Evolutionary conservation across 331 rosid genomes (phyloP), one percentile per base, ranked within the genome.

Genomic region (Dryas integrifolia): DNA sequence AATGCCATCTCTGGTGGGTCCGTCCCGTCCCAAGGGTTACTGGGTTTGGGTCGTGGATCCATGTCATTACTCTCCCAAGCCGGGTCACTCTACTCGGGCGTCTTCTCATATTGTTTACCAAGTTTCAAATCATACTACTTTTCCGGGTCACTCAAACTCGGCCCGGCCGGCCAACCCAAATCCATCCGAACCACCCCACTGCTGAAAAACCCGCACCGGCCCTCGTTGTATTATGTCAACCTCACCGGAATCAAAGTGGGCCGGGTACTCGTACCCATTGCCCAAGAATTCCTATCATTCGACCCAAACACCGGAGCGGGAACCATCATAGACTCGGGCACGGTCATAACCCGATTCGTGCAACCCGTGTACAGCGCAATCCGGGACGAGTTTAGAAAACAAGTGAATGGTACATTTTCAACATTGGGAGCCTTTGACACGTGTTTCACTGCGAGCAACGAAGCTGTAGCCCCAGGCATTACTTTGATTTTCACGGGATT

Each of bases 1-100:
- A 80, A 67, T 46, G 55, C 88, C 18, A 35, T 85, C 50, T 30
- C 91, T 3, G 98, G 97, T 0, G 65, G 71, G 21, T 81, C 92
- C 0, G 35, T 89, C 35, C 98, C 98, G 0, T 86, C 96, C 38
- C 97, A 91, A 56, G 97, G 98, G 4, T 67, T 94, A 13, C 65
- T 94, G 83, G 98, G 98, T 26, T 21, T 94, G 78, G 98, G 98
- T 50, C 96, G 96, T 0, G 98, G 97, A 21, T 86, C 98, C 12
- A 67, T 89, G 73, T 94, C 96, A 0, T 38, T 94, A 1, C 70
- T 86, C 6, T 86, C 98, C 0, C 98, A 94, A 49, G 74, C 96
- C 18, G 90, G 87, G 7, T 12, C 92, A 10, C 81, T 82, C 50
- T 93, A 90, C 76, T 88, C 89, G 0, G 91, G 91, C 1, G 62